Base-by-base conservation (phyloP, 768 basidiomycete species). In the Psilocybe sp. region DNA sequence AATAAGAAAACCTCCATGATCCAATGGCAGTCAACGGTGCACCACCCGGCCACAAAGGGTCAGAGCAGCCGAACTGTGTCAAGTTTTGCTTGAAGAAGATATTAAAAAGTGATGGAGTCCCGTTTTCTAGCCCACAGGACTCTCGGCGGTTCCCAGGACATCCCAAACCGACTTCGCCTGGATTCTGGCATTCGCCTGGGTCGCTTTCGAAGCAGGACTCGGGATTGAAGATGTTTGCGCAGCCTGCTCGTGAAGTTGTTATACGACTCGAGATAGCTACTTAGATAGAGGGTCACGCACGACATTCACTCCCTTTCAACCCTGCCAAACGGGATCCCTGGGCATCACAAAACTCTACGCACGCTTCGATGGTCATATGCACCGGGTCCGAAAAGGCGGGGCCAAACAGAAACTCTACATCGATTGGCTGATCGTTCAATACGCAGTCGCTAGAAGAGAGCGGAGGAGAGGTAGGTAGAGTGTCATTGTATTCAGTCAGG, bases 1-100 rank as follows among this genome's bases (percentile, higher is more conserved):
- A 50, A 23, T 50, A 50, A 9, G 49, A 50, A 36, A 50, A 50
- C 13, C 49, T 36, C 49, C 49, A 50, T 1, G 49, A 50, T 11
- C 43, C 44, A 20, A 31, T 32, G 23, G 49, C 40, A 15, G 49
- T 50, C 43, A 50, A 23, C 12, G 49, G 36, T 12, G 49, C 49
- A 20, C 49, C 49, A 11, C 49, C 49, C 5, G 49, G 44, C 49
- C 49, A 50, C 2, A 50, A 15, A 20, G 28, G 15, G 13, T 50
- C 28, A 10, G 49, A 50, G 38, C 49, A 50, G 16, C 14, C 31
- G 31, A 50, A 50, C 33, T 45, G 44, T 18, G 49, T 28, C 23
- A 28, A 45, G 1, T 4, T 18, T 31, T 18, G n/a, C 4, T 50
- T 50, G 23, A 45, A 38, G 18, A 50, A 50, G 11, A 50, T 50